Conservation (phyloP, 805 yeast species). For the Pichia ethanolica region DNA sequence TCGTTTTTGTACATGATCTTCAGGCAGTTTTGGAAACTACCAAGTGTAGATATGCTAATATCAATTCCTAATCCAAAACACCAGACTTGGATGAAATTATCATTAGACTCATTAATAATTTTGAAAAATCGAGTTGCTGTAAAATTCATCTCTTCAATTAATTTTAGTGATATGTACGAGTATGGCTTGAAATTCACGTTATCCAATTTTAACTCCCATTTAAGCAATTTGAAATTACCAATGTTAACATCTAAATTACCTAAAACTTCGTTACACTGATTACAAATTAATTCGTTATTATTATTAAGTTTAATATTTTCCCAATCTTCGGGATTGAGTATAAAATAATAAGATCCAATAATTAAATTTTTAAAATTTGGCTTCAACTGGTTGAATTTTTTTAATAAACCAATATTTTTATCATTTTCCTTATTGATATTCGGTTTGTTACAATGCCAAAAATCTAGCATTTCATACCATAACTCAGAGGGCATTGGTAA, state of each 20-base stretch:
- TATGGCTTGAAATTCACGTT: conserved; percentile 30
- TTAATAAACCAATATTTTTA: neutral
- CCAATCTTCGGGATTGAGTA: conserved; percentile 27
- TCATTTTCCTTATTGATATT: conserved; percentile 13
- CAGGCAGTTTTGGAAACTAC: conserved; percentile 24
- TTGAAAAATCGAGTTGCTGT: conserved; percentile 33
- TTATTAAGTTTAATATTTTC: conserved; percentile 7
- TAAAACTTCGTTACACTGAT: conserved; percentile 29
- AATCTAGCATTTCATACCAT: conserved; percentile 95
- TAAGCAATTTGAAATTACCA: conserved; percentile 35
- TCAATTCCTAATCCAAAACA: conserved; percentile 39
- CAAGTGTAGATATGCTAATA: neutral
- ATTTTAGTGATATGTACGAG: conserved; percentile 30
- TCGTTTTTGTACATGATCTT: conserved; percentile 36
- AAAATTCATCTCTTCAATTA: conserved; percentile 37
- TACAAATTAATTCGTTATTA: conserved; percentile 25
- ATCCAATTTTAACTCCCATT: conserved; percentile 45
- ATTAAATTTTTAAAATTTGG: conserved; percentile 39
- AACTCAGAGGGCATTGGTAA: conserved; percentile 80
- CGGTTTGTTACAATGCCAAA: conserved; percentile 96
- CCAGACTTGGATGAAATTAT: conserved; percentile 33
- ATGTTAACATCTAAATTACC: conserved; percentile 35
- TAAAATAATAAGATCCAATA: conserved; percentile 52
- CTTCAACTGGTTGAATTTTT: conserved; percentile 34
- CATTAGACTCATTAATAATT: conserved; percentile 14